Conservation (phyloP, 2,329 filamentous ascomycete species). For the Neocucurbitaria cava region DNA sequence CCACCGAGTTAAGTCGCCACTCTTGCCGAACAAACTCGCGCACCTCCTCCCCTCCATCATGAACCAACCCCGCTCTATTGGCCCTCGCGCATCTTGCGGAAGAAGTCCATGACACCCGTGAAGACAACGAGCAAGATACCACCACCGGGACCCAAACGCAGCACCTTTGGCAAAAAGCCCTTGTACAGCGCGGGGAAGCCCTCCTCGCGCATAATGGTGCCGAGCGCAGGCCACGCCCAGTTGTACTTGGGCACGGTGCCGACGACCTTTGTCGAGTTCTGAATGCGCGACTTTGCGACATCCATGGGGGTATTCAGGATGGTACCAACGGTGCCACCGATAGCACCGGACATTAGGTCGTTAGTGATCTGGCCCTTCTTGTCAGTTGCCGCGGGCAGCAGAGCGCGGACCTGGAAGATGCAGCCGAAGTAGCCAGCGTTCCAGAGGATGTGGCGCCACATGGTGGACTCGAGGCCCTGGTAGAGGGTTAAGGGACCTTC, state of each 20-base stretch:
- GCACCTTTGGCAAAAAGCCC: slow-evolving; percentile 95
- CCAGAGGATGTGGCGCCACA: slow-evolving; percentile 96
- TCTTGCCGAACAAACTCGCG: neutral
- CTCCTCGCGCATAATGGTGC: slow-evolving; percentile 89
- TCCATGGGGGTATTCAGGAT: slow-evolving; percentile 95
- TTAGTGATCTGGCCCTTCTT: slow-evolving; percentile 85
- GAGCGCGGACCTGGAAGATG: slow-evolving; percentile 92
- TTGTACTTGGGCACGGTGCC: slow-evolving; percentile 93
- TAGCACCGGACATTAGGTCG: slow-evolving; percentile 82
- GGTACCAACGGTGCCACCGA: slow-evolving; percentile 91
- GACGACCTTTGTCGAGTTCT: slow-evolving; percentile 86
- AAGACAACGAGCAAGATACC: slow-evolving; percentile 83
- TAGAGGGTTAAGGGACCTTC: slow-evolving; percentile 91
- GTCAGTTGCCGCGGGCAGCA: slow-evolving; percentile 80
- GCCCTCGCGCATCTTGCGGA: slow-evolving; percentile 70
- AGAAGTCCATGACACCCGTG: slow-evolving; percentile 91
- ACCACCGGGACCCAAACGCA: slow-evolving; percentile 74
- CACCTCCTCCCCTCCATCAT: neutral
- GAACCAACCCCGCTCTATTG: slow-evolving; percentile 14
- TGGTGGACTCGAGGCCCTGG: slow-evolving; percentile 93
- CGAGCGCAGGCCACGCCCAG: slow-evolving; percentile 91
- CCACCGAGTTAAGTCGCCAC: neutral
- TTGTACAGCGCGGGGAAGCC: slow-evolving; percentile 94
- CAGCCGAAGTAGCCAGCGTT: slow-evolving; percentile 97
- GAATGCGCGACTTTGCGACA: slow-evolving; percentile 97